phyloP scores from a whole-genome alignment of 306 rosid genomes.

The Sesbania bispinosa region DNA sequence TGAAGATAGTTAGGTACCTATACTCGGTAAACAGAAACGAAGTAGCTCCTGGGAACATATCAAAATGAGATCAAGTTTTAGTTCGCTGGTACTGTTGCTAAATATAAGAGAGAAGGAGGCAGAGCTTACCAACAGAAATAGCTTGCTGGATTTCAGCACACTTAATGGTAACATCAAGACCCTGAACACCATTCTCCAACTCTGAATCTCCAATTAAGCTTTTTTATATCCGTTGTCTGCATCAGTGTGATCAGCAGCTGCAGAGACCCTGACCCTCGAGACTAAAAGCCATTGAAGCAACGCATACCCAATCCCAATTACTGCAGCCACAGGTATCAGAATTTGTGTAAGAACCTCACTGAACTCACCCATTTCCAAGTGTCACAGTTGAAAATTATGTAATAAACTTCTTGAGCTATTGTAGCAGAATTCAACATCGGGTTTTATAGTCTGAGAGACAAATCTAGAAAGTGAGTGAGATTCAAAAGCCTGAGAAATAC shows the following conservation, averaged over 20 bases:
- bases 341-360: slow-evolving; percentile 51
- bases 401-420: neutral
- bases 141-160: slow-evolving; percentile 69
- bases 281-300: slow-evolving; percentile 67
- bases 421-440: neutral
- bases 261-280: slow-evolving; percentile 50
- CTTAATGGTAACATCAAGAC: slow-evolving; percentile 46
- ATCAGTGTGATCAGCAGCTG: neutral
- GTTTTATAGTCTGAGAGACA: slow-evolving; percentile 12
- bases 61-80: neutral
- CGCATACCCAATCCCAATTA: slow-evolving; percentile 57
- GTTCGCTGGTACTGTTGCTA: neutral
- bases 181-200: slow-evolving; percentile 46
- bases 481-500: neutral
- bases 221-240: slow-evolving; percentile 28
- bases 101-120: neutral
- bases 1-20: slow-evolving; percentile 54
- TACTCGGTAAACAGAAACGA: slow-evolving; percentile 63
- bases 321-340: slow-evolving; percentile 56
- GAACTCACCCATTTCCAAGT: slow-evolving; percentile 49
- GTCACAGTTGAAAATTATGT: slow-evolving; percentile 4
- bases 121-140: slow-evolving; percentile 54
- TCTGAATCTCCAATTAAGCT: slow-evolving; percentile 43
- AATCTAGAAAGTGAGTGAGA: neutral
- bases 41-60: slow-evolving; percentile 54